These are phyloP conservation scores for Suhomyces atakaporum DNA, from an alignment of 1,139 yeast species.

Conservation along the genomic window DNA sequence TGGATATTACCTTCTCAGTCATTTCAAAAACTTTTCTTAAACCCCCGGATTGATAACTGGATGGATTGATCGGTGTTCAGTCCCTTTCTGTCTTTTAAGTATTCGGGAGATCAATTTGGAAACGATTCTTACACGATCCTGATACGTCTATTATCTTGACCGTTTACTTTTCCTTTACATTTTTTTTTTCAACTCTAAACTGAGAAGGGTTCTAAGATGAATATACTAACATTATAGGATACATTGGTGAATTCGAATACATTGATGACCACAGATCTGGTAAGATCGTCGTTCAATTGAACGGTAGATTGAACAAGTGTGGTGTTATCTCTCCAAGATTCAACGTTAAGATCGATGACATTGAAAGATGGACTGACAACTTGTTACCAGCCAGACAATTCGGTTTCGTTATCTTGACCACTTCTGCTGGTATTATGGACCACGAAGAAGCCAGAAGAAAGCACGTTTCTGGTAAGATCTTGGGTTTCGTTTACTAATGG, in stretches of 20 bases:
- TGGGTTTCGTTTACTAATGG: slow-evolving; percentile 81
- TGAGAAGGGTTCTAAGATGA: slow-evolving; percentile 1
- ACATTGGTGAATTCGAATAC: slow-evolving; percentile 98
- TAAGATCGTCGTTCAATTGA: slow-evolving; percentile 92
- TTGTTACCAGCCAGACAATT: slow-evolving; percentile 98
- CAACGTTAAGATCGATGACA: slow-evolving; percentile 89
- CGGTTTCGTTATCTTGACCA: slow-evolving; percentile 94
- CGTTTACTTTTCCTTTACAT: slow-evolving; percentile 83
- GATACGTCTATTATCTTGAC: slow-evolving; percentile 36
- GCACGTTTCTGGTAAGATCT: slow-evolving; percentile 97
- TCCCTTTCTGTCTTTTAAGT: slow-evolving; percentile 98
- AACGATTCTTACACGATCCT: slow-evolving; percentile 78
- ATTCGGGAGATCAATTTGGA: slow-evolving; percentile 83
- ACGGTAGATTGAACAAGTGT: slow-evolving; percentile 98
- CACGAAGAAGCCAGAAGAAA: slow-evolving; percentile 99
- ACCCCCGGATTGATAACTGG: slow-evolving; percentile 94
- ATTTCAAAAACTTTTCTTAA: slow-evolving; percentile 5
- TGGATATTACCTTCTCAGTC: not conserved
- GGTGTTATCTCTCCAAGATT: slow-evolving; percentile 99
- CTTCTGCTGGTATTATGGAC: slow-evolving; percentile 99
- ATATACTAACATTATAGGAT: slow-evolving; percentile 48
- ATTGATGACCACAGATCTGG: slow-evolving; percentile 99
- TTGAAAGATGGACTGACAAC: slow-evolving; percentile 98
- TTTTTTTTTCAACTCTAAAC: not conserved
- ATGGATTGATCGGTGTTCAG: slow-evolving; percentile 85